Evolutionary conservation across 108 stramenopile species (phyloP), one percentile per base, ranked within the genome.

Genomic region (Skeletonema potamos): DNA sequence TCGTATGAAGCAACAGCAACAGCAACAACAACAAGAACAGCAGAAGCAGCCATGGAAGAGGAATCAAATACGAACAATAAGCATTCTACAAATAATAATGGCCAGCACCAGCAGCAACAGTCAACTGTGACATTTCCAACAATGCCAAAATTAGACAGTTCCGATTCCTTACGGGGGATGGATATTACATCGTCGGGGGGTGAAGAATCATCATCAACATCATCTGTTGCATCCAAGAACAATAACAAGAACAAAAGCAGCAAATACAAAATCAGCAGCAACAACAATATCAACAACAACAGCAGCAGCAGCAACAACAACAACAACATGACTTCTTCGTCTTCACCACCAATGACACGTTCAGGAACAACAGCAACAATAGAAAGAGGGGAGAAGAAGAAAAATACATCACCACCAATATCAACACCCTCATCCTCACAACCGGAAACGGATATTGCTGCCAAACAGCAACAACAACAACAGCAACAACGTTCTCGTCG

Each of bases 401-500:
- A 51, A 20, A 51, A 51, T 22, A n/a, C 18, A 9, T 7, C 48
- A 18, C 22, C 20, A 22, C 15, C 15, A 20, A 18, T n/a, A 46
- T 15, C 36, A 37, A 12, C 36, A 37, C 3, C 44, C n/a, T 20
- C 44, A 46, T 4, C 1, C 15, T 46, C 33, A 62, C 61, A 37
- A 62, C 33, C 24, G 2, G 41, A 64, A 44, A 8, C 64, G 2
- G 62, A 39, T 6, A 5, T 39, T 15, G 20, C 51, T 59, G 54
- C n/a, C n/a, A n/a, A n/a, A n/a, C n/a, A n/a, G n/a, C n/a, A n/a
- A n/a, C n/a, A n/a, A n/a, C n/a, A n/a, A n/a, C n/a, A n/a, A n/a
- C n/a, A n/a, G n/a, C n/a, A n/a, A n/a, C n/a, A 56, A 66, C 64
- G 56, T 11, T 56, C 68, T 1, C 51, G 27, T 32, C 54, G 29